Base-by-base conservation (phyloP, 352 stramenopile genomes). In the Pythium periplocum region DNA sequence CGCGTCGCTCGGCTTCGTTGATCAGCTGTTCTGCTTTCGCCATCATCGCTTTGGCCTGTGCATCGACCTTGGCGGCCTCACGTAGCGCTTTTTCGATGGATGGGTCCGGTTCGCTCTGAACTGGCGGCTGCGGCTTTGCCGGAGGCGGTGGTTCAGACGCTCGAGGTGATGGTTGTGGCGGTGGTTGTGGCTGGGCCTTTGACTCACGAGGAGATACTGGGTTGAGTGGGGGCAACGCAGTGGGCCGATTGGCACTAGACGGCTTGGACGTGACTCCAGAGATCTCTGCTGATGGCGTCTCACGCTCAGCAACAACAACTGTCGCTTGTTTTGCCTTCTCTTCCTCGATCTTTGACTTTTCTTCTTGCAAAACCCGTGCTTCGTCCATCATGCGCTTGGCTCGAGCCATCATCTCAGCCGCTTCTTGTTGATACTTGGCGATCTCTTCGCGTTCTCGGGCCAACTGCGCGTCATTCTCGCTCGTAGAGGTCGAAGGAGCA, bases 311-410 rank as follows among this genome's bases (percentile, higher is more conserved):
- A 26, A 26, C 17, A 26, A 26, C 17, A 26, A 26, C 17, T 26
- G 17, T 26, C 17, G 17, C 17, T 26, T 26, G 17, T 26, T 26
- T 26, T 26, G 17, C 17, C 17, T 26, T 26, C 17, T 26, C 17
- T 26, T 26, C 17, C 17, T 26, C 17, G 17, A 26, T 26, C 17
- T 26, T 26, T 26, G 17, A 26, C 17, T 26, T 26, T 26, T 26
- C 62, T 31, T 61, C 55, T n/a, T 73, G 61, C 17, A 90, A 42
- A n/a, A 55, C 57, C 10, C 72, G 69, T 0, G 79, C 78, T 31
- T 93, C 81, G n/a, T 80, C 75, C 79, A 89, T 91, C 77, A 92
- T 91, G 1, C 59, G 51, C 39, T 86, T 77, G 2, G 78, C 83
- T 32, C 63, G 62, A 32, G 82, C 64, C 7, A 91, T 73, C 83